These are phyloP conservation scores for Penicillium soppii DNA, from an alignment of 495 filamentous ascomycete species.

Conservation along the genomic window DNA sequence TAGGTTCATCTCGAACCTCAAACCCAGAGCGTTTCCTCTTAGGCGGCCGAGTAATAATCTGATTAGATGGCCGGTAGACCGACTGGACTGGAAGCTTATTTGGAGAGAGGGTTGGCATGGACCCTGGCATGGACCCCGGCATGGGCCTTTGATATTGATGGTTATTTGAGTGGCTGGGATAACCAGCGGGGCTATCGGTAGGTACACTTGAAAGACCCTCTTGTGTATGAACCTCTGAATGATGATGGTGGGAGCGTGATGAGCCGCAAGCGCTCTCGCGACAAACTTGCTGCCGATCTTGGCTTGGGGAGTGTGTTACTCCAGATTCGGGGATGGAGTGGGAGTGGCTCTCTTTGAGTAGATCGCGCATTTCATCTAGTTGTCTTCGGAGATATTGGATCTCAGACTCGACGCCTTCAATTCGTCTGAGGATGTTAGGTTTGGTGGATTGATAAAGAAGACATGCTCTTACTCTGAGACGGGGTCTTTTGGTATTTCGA, in stretches of 20 bases:
- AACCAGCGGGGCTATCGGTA: not conserved
- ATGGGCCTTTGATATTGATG: slow-evolving; percentile 9
- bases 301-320: slow-evolving; percentile 1
- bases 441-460: not conserved
- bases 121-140: not conserved
- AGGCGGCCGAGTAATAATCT: slow-evolving; percentile 1
- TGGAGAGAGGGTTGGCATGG: slow-evolving; percentile 11
- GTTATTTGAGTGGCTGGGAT: slow-evolving; percentile 5
- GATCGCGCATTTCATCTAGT: slow-evolving; percentile 26
- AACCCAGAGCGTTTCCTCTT: slow-evolving; percentile 36
- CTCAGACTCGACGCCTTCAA: slow-evolving; percentile 36
- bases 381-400: slow-evolving; percentile 28
- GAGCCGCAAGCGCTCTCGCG: slow-evolving; percentile 10
- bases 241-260: slow-evolving; percentile 5
- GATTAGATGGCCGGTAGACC: not conserved
- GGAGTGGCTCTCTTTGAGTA: slow-evolving; percentile 14
- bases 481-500: slow-evolving; percentile 37
- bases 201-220: not conserved
- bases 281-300: slow-evolving; percentile 5
- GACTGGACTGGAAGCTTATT: slow-evolving; percentile 8
- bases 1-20: slow-evolving; percentile 34
- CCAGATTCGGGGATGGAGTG: slow-evolving; percentile 1
- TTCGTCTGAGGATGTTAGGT: slow-evolving; percentile 13
- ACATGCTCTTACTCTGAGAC: slow-evolving; percentile 23
- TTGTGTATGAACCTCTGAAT: not conserved